A percentile compares a stretch with the other conserved stretches of the same genome.
Conservation (phyloP, 2,329 filamentous ascomycete genomes). For the Calonectria crousiana region DNA sequence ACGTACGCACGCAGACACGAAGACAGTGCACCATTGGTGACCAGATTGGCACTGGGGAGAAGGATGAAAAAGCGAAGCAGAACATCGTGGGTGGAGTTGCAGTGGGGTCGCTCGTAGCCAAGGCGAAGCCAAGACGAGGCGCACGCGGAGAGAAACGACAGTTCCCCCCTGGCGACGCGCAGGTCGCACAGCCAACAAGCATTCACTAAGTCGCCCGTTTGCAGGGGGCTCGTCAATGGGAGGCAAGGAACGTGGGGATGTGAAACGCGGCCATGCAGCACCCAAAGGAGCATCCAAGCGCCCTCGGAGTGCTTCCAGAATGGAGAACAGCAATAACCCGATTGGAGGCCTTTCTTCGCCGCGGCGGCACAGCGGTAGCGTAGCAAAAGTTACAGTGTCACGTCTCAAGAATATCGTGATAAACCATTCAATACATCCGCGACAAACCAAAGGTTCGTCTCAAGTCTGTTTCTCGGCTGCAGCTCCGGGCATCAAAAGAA, state of each 20-base stretch:
- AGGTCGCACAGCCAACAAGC: not conserved
- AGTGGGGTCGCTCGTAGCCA: not conserved
- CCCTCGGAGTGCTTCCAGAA: constrained; percentile 11
- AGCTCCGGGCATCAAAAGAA: not conserved
- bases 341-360: constrained; percentile 15
- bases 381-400: not conserved
- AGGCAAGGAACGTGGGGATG: constrained; percentile 4
- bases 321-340: constrained; percentile 7
- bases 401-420: constrained; percentile 10
- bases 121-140: constrained; percentile 10
- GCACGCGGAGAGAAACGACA: not conserved
- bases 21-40: not conserved
- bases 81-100: constrained; percentile 1
- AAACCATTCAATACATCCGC: not conserved
- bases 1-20: not conserved
- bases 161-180: not conserved
- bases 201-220: constrained; percentile 1
- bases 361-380: constrained; percentile 1
- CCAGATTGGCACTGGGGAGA: not conserved
- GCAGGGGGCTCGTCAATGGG: not conserved
- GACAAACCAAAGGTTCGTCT: not conserved
- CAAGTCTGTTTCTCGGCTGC: not conserved
- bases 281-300: not conserved
- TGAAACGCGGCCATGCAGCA: constrained; percentile 10
- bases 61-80: not conserved